These are phyloP conservation scores for Malassezia yamatoensis DNA, from an alignment of 1,284 basidiomycete species.

Conservation along the genomic window DNA sequence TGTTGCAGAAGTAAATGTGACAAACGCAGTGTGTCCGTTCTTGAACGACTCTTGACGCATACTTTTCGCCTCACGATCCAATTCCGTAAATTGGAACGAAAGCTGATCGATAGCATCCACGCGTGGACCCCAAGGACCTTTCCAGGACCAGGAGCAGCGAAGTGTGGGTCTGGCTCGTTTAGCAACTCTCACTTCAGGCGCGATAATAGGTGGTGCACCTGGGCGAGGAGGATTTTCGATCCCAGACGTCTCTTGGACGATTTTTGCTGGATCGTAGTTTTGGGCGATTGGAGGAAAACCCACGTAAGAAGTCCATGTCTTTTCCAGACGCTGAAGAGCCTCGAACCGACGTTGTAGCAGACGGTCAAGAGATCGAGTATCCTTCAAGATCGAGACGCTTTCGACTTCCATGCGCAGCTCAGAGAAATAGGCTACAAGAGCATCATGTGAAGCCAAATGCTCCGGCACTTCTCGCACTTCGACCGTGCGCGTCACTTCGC, in stretches of 20 bases:
- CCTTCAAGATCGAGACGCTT: constrained; percentile 76
- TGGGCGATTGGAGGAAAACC: constrained; percentile 78
- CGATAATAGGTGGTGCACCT: constrained; percentile 5
- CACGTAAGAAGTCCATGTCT: constrained; percentile 73
- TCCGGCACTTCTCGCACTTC: constrained; percentile 72
- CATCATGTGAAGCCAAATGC: constrained; percentile 70
- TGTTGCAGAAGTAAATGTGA: constrained; percentile 92
- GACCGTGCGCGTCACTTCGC: constrained; percentile 64
- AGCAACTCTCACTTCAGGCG: not conserved
- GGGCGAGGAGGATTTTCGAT: constrained; percentile 1
- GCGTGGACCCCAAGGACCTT: constrained; percentile 20
- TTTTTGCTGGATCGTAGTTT: constrained; percentile 57
- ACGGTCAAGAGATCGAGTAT: constrained; percentile 63
- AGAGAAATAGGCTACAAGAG: constrained; percentile 87
- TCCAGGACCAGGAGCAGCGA: constrained; percentile 4
- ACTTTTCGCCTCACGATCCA: constrained; percentile 29
- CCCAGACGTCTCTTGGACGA: constrained; percentile 20
- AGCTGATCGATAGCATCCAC: constrained; percentile 37
- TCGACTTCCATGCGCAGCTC: constrained; percentile 57
- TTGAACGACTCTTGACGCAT: constrained; percentile 30
- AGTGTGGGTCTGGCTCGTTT: constrained; percentile 22
- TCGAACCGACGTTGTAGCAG: constrained; percentile 67
- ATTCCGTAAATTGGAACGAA: constrained; percentile 26
- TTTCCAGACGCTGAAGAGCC: constrained; percentile 67
- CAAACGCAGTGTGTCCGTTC: constrained; percentile 70